A percentile compares a stretch with the other conserved stretches of the same genome.
Conservation (phyloP, 495 filamentous ascomycete genomes). For the Aspergillus campestris region DNA sequence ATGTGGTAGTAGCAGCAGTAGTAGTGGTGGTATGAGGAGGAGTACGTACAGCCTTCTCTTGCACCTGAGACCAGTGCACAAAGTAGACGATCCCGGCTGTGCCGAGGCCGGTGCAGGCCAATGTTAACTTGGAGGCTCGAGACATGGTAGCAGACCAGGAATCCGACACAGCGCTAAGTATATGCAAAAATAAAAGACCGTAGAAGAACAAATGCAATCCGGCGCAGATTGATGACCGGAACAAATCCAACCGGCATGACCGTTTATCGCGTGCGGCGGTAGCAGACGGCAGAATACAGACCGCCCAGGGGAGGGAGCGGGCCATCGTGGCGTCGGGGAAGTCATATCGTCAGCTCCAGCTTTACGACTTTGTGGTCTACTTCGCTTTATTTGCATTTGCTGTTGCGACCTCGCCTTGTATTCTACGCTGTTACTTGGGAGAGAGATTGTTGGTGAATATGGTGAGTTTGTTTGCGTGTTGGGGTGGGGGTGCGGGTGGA, state of each 20-base stretch:
- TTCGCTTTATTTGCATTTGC: constrained; percentile 12
- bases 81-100: constrained; percentile 71
- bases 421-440: not conserved
- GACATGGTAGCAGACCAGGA: constrained; percentile 56
- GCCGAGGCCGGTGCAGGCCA: constrained; percentile 66
- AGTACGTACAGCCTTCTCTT: constrained; percentile 69
- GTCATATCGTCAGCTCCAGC: constrained; percentile 26
- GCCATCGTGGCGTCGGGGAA: constrained; percentile 25
- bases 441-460: constrained; percentile 23
- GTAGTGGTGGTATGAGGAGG: too few species aligned
- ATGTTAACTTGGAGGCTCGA: constrained; percentile 75
- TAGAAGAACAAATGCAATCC: not conserved
- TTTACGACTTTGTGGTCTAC: not conserved
- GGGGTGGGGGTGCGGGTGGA: not conserved
- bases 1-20: too few species aligned
- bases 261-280: constrained; percentile 29
- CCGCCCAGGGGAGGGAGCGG: constrained; percentile 30
- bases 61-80: constrained; percentile 80
- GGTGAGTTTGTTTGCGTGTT: constrained; percentile 15
- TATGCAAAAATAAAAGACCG: not conserved
- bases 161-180: not conserved
- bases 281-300: constrained; percentile 23
- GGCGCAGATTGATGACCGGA: not conserved
- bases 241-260: constrained; percentile 16
- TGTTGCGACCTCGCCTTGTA: not conserved